Percentiles rank a stretch among this genome's conserved stretches.
Conservation (phyloP, 257 asterid species). For the Fraxinus cuspidata region DNA sequence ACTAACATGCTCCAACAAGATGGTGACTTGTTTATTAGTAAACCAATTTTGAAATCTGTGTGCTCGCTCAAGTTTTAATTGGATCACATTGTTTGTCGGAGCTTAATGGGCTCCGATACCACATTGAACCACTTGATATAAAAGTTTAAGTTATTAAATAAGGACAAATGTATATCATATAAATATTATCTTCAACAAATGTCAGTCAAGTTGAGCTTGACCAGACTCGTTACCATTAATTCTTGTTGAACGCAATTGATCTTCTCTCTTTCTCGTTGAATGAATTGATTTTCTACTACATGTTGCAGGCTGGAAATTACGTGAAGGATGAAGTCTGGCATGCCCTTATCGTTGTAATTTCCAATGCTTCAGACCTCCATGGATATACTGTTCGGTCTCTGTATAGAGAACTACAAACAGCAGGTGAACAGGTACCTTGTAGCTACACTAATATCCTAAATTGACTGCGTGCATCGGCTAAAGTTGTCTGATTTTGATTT, state of each 20-base stretch:
- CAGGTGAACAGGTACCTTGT: conserved; percentile 73
- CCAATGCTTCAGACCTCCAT: conserved; percentile 90
- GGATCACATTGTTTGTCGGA: no score
- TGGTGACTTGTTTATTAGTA: no score
- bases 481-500: conserved; percentile 14
- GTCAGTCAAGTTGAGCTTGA: not conserved
- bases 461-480: not conserved
- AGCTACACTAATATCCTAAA: conserved; percentile 12
- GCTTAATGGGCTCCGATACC: no score
- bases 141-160: no score
- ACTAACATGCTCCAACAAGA: no score
- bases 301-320: conserved; percentile 82
- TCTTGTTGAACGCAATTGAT: not conserved
- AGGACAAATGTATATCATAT: no score
- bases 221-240: not conserved
- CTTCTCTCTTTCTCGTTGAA: conserved; percentile 3
- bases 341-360: conserved; percentile 80
- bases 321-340: conserved; percentile 99
- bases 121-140: no score
- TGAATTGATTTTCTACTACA: conserved; percentile 34
- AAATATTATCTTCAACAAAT: not conserved
- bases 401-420: conserved; percentile 67
- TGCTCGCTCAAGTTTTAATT: no score
- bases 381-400: conserved; percentile 86
- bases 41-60: no score